phyloP scores from a whole-genome alignment of 306 rosid species.

The Trichosanthes cucumerina region DNA sequence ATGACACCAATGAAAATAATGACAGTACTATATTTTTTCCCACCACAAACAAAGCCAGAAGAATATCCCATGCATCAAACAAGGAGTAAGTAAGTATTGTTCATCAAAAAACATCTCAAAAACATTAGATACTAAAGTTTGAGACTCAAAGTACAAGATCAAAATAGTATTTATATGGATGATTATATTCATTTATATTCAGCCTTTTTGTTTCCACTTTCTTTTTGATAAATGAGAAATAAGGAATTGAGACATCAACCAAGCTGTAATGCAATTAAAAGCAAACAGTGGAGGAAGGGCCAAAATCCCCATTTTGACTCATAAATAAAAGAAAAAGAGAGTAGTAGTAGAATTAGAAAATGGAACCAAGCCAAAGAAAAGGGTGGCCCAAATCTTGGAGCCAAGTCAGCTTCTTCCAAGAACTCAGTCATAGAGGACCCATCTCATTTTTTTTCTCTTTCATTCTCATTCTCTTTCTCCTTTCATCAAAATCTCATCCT shows the following conservation, averaged over 20 bases:
- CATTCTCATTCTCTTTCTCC: background rate
- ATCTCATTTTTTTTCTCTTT: too few relatives aligned
- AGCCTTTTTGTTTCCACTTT: background rate
- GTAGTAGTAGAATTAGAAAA: background rate
- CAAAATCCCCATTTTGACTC: background rate
- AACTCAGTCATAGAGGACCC: slow-evolving; percentile 11
- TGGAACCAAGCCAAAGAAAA: background rate
- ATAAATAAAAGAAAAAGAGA: background rate
- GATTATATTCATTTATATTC: too few relatives aligned
- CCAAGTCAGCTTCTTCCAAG: background rate
- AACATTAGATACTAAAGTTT: too few relatives aligned
- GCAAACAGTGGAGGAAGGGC: background rate
- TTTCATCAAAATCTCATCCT: background rate
- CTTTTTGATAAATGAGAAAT: background rate
- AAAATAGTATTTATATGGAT: too few relatives aligned
- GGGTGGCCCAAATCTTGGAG: background rate
- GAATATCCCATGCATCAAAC: too few relatives aligned
- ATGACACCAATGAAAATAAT: too few relatives aligned
- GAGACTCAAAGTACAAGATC: too few relatives aligned
- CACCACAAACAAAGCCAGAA: too few relatives aligned
- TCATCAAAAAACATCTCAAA: too few relatives aligned
- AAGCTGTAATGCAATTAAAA: background rate
- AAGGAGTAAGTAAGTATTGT: too few relatives aligned
- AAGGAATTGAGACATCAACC: background rate
- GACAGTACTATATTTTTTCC: too few relatives aligned